Evolutionary conservation across 1,284 basidiomycete genomes (phyloP).

Genomic region (Boletus subluridellus): DNA sequence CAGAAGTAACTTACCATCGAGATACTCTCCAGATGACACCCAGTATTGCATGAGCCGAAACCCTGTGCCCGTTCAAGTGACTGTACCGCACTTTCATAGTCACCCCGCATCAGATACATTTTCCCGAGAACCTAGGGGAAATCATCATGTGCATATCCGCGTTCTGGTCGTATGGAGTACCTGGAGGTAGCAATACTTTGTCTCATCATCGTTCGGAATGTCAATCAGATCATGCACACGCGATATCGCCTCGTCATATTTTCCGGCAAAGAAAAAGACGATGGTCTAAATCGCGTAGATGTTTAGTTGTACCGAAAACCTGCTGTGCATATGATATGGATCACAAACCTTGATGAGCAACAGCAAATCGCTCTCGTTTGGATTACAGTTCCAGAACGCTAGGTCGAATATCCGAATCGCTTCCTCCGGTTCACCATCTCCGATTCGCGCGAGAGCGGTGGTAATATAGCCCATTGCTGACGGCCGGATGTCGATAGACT

Average conservation of each 20-base stretch:
- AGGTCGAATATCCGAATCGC: conserved; percentile 2
- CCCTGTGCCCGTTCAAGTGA: not conserved
- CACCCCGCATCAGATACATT: not conserved
- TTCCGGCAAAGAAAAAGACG: not conserved
- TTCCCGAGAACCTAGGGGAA: not conserved
- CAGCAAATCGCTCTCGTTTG: not conserved
- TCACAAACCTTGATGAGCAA: conserved; percentile 5
- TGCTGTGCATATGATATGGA: not conserved
- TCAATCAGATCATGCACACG: not conserved
- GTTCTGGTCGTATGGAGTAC: not conserved
- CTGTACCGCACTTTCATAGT: not conserved
- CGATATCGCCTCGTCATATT: not conserved
- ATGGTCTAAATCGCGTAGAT: not conserved
- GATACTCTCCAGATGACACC: not conserved
- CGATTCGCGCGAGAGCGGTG: not conserved
- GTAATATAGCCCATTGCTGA: conserved; percentile 9
- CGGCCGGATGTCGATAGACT: conserved; percentile 1
- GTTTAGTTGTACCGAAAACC: not conserved
- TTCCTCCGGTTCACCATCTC: not conserved
- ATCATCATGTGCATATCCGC: not conserved
- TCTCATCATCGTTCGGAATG: not conserved
- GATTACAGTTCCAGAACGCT: not conserved
- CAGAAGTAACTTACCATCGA: not conserved
- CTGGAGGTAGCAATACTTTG: not conserved
- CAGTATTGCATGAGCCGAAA: not conserved